Conservation (phyloP, 2,329 filamentous ascomycete genomes). For the Drechslerella dactyloides region DNA sequence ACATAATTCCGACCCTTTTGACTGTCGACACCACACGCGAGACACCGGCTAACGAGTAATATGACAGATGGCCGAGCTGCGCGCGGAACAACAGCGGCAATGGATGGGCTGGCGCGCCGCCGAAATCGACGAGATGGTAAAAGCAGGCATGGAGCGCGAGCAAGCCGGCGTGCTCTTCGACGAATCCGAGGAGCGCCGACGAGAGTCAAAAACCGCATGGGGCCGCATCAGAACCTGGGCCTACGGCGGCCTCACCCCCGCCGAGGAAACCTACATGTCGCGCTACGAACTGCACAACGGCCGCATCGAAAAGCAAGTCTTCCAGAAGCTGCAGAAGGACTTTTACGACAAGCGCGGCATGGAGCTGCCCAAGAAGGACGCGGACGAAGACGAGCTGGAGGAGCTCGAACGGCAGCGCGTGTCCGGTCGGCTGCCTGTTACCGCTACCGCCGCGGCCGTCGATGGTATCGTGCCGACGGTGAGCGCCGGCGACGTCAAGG, state of each 20-base stretch:
- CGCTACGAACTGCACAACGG: slow-evolving; percentile 43
- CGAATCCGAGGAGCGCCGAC: slow-evolving; percentile 39
- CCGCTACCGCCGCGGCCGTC: slow-evolving; percentile 31
- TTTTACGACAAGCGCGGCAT: slow-evolving; percentile 47
- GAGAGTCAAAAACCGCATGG: slow-evolving; percentile 47
- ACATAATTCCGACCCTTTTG: too few relatives aligned
- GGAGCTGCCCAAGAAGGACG: slow-evolving; percentile 42
- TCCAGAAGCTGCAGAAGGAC: slow-evolving; percentile 43
- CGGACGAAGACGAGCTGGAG: slow-evolving; percentile 32
- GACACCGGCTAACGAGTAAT: not conserved
- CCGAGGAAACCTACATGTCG: slow-evolving; percentile 53
- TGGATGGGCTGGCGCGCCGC: slow-evolving; percentile 34
- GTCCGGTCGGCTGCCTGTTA: not conserved
- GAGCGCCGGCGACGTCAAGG: slow-evolving; percentile 30
- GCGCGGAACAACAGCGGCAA: slow-evolving; percentile 35
- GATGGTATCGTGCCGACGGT: slow-evolving; percentile 44
- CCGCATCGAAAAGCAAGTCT: slow-evolving; percentile 39
- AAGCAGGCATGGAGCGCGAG: slow-evolving; percentile 33
- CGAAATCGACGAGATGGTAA: slow-evolving; percentile 38
- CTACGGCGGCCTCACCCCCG: slow-evolving; percentile 53
- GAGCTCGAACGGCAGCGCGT: not conserved
- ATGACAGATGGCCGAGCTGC: slow-evolving; percentile 19
- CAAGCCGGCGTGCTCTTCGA: slow-evolving; percentile 43
- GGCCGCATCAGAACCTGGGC: slow-evolving; percentile 53
- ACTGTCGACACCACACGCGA: too few relatives aligned